These are phyloP conservation scores for Mucor plumbeus DNA, from an alignment of 371 early-diverging fungal genomes.

Conservation along the genomic window DNA sequence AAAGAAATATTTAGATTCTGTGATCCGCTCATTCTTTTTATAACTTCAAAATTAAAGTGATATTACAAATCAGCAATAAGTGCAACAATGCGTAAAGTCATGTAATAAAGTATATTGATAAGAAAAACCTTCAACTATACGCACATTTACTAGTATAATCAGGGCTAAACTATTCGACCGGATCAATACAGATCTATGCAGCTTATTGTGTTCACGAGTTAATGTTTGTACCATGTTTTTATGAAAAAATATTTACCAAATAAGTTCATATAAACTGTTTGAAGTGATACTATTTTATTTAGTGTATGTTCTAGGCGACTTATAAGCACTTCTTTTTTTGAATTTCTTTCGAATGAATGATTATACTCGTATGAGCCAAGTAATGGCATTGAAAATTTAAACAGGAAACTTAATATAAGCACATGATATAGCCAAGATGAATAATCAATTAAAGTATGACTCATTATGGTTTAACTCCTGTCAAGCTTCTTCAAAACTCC, in stretches of 20 bases:
- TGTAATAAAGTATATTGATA: too few species aligned
- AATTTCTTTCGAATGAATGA: background rate
- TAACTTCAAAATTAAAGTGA: background rate
- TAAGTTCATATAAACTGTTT: background rate
- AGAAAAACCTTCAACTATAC: too few species aligned
- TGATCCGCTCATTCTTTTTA: slow-evolving; percentile 7
- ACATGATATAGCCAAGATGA: background rate
- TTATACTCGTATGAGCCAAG: background rate
- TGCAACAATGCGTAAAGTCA: background rate
- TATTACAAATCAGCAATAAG: background rate
- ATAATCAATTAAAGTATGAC: background rate
- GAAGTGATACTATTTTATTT: background rate
- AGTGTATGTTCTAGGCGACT: background rate
- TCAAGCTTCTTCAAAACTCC: background rate
- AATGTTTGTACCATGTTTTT: slow-evolving; percentile 1
- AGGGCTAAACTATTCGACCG: slow-evolving; percentile 7
- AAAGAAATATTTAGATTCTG: background rate
- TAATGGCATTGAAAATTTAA: background rate
- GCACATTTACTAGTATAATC: background rate
- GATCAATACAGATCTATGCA: background rate
- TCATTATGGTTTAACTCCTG: background rate
- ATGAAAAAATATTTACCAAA: background rate
- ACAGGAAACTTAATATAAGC: background rate
- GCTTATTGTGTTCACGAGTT: slow-evolving; percentile 1
- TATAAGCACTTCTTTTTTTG: background rate